Evolutionary conservation across 2,329 filamentous ascomycete species (phyloP), one percentile per base, ranked within the genome.

Genomic region (Neospermospora avenae): DNA sequence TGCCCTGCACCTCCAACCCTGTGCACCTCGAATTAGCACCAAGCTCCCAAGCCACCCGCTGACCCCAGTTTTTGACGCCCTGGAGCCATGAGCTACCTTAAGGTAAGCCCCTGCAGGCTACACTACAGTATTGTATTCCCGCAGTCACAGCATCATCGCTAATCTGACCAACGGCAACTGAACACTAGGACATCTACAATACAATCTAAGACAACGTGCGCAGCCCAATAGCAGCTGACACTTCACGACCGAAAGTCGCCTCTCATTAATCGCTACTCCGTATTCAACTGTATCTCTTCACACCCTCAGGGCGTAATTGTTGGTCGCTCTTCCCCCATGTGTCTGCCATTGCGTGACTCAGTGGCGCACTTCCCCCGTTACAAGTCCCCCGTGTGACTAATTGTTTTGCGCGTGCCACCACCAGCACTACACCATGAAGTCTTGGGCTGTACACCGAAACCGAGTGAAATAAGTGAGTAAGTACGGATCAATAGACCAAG

Each of bases 301-400:
- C 51, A 54, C 44, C 24, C 35, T 39, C 53, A n/a, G 44, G 42
- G 55, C 59, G 48, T 45, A 35, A 25, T 48, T 52, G 35, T 42
- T 35, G 13, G 16, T 52, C 48, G 35, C 45, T 54, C 22, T 37
- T 44, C 39, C 28, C 55, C n/a, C 46, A 57, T 57, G 52, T 37
- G 52, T 37, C 14, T 34, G 53, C 44, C 42, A 31, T 44, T 25
- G 22, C 54, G 28, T 61, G 55, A 62, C 55, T 64, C 13, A 53
- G 63, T 64, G 65, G 66, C 63, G 63, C 58, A 55, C 55, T 44
- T 20, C 2, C 20, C 39, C 20, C 39, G 16, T 31, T 55, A n/a
- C 20, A 46, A 18, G 1, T 34, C 35, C 63, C 45, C 64, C 67
- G 63, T 70, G 68, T 70, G 68, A 70, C 68, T 66, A 63, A 65